These are phyloP conservation scores for Mycena venus DNA, from an alignment of 768 basidiomycete species.

Conservation along the genomic window DNA sequence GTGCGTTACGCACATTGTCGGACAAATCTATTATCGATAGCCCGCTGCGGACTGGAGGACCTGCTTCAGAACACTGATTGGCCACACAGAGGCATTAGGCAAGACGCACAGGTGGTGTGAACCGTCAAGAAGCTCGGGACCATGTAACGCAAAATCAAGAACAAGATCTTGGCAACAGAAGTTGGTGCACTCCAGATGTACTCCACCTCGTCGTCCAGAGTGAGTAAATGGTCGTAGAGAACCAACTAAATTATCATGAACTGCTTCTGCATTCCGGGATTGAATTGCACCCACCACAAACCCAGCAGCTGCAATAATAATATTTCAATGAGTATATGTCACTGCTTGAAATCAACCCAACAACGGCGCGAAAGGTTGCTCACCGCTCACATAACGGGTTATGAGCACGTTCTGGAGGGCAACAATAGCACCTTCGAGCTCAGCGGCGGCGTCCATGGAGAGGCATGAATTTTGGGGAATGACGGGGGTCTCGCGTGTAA, in stretches of 20 bases:
- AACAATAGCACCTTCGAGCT: background rate
- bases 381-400: conserved; percentile 3
- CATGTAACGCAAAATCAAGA: background rate
- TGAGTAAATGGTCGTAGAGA: background rate
- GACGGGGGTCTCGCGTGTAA: too few relatives aligned
- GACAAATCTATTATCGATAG: background rate
- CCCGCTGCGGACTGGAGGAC: background rate
- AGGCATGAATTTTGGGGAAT: too few relatives aligned
- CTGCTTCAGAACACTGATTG: background rate
- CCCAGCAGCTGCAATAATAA: background rate
- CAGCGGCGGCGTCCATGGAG: background rate
- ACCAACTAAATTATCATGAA: background rate
- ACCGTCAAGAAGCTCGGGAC: background rate
- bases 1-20: background rate
- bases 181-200: background rate
- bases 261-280: background rate
- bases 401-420: conserved; percentile 5
- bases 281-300: background rate
- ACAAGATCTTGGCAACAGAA: background rate
- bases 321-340: background rate
- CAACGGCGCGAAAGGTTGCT: background rate
- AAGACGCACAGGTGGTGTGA: background rate
- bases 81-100: background rate
- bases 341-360: too few relatives aligned
- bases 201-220: conserved; percentile 2